phyloP scores from a whole-genome alignment of 495 filamentous ascomycete genomes.

The Penicillium subrubescens region DNA sequence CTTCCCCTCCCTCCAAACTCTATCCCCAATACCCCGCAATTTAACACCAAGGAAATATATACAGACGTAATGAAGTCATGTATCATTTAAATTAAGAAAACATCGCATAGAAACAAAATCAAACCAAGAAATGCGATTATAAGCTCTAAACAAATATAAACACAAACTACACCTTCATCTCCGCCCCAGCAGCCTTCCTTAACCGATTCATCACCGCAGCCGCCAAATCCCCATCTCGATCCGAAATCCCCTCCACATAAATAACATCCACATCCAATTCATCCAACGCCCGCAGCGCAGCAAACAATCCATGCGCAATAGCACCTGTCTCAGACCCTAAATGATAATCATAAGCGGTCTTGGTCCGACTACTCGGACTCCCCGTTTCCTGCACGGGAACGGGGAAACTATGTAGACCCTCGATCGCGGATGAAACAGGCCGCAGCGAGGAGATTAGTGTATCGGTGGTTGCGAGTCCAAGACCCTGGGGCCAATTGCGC shows the following conservation, averaged over 20 bases:
- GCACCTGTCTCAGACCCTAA: conserved; percentile 68
- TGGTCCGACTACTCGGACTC: conserved; percentile 27
- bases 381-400: conserved; percentile 33
- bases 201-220: conserved; percentile 96
- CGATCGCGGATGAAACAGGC: conserved; percentile 31
- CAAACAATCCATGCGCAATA: conserved; percentile 85
- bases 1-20: conserved; percentile 1
- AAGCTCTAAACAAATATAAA: not conserved
- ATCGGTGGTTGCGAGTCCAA: conserved; percentile 33
- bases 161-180: conserved; percentile 37
- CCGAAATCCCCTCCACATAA: conserved; percentile 85
- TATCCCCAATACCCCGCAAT: conserved; percentile 10
- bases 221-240: conserved; percentile 74
- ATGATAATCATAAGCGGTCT: conserved; percentile 50
- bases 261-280: conserved; percentile 77
- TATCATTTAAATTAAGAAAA: conserved; percentile 8
- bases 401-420: conserved; percentile 35
- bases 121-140: not conserved
- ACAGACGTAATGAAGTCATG: not conserved
- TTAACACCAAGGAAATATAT: conserved; percentile 14
- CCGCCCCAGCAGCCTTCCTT: conserved; percentile 75
- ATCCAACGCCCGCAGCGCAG: conserved; percentile 84
- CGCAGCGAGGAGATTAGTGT: conserved; percentile 27
- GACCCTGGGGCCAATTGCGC: conserved; percentile 42
- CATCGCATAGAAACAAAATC: not conserved